Percentiles rank a stretch among this genome's conserved stretches.
Evolutionary conservation across 306 rosid species (phyloP).

Genomic region (Psophocarpus tetragonolobus): DNA sequence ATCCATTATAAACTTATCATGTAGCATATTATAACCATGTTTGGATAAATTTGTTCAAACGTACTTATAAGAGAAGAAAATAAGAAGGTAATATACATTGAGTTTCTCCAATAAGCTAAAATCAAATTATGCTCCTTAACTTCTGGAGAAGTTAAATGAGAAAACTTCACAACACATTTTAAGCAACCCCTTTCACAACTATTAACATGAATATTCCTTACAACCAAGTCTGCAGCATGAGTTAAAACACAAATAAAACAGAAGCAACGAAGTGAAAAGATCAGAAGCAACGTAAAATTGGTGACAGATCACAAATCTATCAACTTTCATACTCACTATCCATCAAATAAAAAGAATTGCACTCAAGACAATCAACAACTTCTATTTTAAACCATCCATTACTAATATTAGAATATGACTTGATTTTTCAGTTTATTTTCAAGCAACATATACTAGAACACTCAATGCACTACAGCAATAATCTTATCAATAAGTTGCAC

Average conservation of each 20-base stretch:
- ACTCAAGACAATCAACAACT: not conserved
- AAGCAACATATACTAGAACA: not conserved
- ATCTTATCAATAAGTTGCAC: slow-evolving; percentile 5
- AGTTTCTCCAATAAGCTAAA: too few species aligned
- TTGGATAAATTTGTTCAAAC: too few species aligned
- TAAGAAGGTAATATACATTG: too few species aligned
- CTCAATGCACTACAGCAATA: not conserved
- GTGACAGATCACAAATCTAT: slow-evolving; percentile 17
- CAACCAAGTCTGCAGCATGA: not conserved
- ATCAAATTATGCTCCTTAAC: too few species aligned
- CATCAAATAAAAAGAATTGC: not conserved
- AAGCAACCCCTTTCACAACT: not conserved
- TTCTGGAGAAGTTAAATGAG: too few species aligned
- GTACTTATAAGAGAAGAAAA: too few species aligned
- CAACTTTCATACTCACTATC: not conserved
- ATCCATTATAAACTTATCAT: slow-evolving; percentile 8
- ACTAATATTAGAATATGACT: not conserved
- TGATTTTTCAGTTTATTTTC: not conserved
- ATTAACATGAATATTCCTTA: not conserved
- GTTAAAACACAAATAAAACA: not conserved
- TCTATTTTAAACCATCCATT: not conserved
- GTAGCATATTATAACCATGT: too few species aligned
- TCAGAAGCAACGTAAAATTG: not conserved
- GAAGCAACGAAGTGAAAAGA: not conserved
- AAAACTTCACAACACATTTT: not conserved